Percentiles rank a stretch among this genome's conserved stretches.
Evolutionary conservation across 2,329 filamentous ascomycete species (phyloP).

Genomic region (Drechmeria coniospora): DNA sequence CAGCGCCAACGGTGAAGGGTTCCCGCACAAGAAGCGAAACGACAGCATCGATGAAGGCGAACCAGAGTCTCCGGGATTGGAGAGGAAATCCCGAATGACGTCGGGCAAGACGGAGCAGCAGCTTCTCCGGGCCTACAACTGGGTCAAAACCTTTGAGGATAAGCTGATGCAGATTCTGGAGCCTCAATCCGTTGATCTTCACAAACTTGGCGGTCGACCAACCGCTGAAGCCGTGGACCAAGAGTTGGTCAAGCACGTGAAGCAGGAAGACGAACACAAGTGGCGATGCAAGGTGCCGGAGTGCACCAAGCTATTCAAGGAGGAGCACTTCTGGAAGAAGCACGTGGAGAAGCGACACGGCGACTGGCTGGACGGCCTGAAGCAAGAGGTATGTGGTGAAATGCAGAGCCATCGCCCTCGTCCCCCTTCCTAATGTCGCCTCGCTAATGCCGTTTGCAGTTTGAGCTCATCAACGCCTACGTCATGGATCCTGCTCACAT

Average conservation of each 20-base stretch:
- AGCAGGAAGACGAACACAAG: conserved; percentile 95
- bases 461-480: conserved; percentile 84
- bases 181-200: conserved; percentile 71
- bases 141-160: conserved; percentile 97
- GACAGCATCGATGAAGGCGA: conserved; percentile 50
- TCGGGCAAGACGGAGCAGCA: conserved; percentile 76
- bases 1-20: conserved; percentile 67
- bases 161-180: conserved; percentile 89
- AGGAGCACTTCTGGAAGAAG: conserved; percentile 93
- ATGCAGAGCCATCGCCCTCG: not conserved
- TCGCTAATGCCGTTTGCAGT: conserved; percentile 28
- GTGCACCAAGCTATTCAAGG: conserved; percentile 94
- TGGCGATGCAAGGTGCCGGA: conserved; percentile 94
- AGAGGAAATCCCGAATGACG: conserved; percentile 58
- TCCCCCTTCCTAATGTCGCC: too few species aligned
- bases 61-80: conserved; percentile 27
- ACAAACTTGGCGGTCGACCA: conserved; percentile 79
- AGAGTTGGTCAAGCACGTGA: conserved; percentile 74
- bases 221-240: conserved; percentile 76
- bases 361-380: conserved; percentile 71
- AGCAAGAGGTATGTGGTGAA: conserved; percentile 52
- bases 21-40: conserved; percentile 67
- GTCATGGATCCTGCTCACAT: conserved; percentile 91
- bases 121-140: conserved; percentile 88
- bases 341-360: conserved; percentile 91